These are phyloP conservation scores for Rosa lucieae DNA, from an alignment of 306 rosid species.

Conservation along the genomic window DNA sequence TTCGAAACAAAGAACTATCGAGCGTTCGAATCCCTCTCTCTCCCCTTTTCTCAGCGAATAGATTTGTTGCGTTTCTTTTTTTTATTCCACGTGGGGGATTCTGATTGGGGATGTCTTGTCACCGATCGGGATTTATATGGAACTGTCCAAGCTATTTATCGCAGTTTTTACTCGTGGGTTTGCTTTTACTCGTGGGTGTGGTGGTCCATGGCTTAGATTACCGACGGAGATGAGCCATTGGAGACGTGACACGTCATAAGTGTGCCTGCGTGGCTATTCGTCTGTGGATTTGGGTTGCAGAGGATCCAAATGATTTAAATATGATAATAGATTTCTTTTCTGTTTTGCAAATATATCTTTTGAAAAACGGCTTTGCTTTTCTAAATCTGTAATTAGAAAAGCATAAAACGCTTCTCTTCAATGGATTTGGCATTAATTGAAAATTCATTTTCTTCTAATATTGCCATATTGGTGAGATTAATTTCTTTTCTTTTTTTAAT, in stretches of 20 bases:
- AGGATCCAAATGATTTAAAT: not conserved
- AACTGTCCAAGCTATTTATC: not conserved
- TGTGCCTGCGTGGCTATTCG: not conserved
- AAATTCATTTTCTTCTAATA: not conserved
- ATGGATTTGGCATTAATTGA: not conserved
- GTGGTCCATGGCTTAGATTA: not conserved
- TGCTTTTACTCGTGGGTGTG: not conserved
- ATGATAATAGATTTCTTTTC: not conserved
- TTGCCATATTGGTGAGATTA: not conserved
- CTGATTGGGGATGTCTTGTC: constrained; percentile 43
- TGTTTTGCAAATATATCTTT: not conserved
- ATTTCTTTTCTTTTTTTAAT: no score
- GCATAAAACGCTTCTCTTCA: not conserved
- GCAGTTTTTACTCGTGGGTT: not conserved
- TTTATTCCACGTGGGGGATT: constrained; percentile 29
- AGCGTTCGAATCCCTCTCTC: no score
- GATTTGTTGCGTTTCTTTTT: no score
- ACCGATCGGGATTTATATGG: constrained; percentile 5
- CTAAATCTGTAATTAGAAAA: not conserved
- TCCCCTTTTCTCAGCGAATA: no score
- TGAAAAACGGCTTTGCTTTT: not conserved
- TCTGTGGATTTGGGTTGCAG: not conserved
- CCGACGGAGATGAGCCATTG: not conserved
- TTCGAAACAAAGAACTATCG: no score
- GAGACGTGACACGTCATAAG: not conserved